phyloP scores from a whole-genome alignment of 345 rosid genomes.

The Arabis hirsuta region DNA sequence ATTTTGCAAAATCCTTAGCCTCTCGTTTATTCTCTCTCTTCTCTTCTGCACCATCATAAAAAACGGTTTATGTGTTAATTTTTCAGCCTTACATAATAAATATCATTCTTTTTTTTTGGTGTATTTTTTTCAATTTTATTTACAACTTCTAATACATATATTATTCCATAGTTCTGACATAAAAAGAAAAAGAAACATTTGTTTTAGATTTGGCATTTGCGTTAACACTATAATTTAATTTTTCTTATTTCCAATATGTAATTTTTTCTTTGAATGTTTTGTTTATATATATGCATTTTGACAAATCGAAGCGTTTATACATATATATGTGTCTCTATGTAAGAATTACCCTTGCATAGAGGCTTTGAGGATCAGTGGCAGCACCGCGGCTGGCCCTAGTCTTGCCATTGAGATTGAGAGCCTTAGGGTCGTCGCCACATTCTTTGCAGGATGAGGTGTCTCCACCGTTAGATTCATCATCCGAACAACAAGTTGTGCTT shows the following conservation, averaged over 20 bases:
- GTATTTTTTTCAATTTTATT: neutral
- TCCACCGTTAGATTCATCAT: constrained; percentile 56
- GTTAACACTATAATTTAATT: neutral
- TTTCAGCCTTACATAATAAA: neutral
- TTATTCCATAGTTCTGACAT: neutral
- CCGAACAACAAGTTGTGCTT: constrained; percentile 51
- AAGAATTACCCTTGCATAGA: constrained; percentile 73
- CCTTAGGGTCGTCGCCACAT: constrained; percentile 42
- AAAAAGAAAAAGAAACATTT: neutral
- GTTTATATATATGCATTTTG: neutral
- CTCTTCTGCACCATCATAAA: constrained; percentile 59
- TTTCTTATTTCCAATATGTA: neutral
- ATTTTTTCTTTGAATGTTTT: neutral
- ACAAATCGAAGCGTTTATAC: neutral
- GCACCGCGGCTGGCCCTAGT: constrained; percentile 72
- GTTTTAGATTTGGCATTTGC: neutral
- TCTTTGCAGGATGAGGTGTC: constrained; percentile 47
- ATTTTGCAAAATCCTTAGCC: constrained; percentile 70
- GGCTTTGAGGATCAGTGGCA: constrained; percentile 83
- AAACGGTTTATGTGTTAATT: neutral
- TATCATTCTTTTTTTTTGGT: neutral
- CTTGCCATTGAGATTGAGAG: constrained; percentile 57
- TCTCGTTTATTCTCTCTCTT: constrained; percentile 81
- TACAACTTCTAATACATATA: neutral
- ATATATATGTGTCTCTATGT: neutral